Evolutionary conservation across 306 rosid genomes (phyloP), one percentile per base, ranked within the genome.

Genomic region (Quercus cerris): DNA sequence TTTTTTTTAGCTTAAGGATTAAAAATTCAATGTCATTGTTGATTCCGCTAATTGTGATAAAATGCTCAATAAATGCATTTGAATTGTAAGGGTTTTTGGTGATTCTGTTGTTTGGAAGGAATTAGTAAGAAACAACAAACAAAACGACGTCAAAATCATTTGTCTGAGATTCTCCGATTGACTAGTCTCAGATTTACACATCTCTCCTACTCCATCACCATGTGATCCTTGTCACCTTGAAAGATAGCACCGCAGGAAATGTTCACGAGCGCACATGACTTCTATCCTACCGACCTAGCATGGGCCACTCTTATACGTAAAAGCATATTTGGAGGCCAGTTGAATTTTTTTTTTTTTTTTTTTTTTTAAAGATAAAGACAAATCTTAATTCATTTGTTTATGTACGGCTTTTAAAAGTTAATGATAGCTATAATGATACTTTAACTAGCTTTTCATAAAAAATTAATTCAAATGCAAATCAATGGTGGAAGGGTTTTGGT

Each of bases 231-330:
- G 72, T 35, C 72, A 35, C 52, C 72, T 67, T 20, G 5, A 19
- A 12, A 35, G 38, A 3, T 49, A 33, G 72, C 23, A 67, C 51
- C 72, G 38, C 52, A 19, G 27, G 22, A 52, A 35, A 33, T 19
- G 52, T 67, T 67, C 72, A 33, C 52, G 27, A 22, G 72, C 51
- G 72, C 72, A 67, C 72, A 67, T 67, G 72, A 35, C 72, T 19
- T 1, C 72, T 67, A 35, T 23, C 72, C 72, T 9, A 67, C 72
- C 72, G 17, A 35, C 17, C 27, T 19, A 67, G 72, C 52, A 35
- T 67, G 72, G 72, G 72, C 28, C 49, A 19, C 14, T 35, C 33
- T 30, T 3, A 49, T 49, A 49, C 54, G 30, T 1, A 11, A 58
- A 20, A 22, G 30, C 28, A 22, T 41, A 41, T 8, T 41, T 41